phyloP scores from a whole-genome alignment of 768 basidiomycete genomes.

The Termitomyces sp. region DNA sequence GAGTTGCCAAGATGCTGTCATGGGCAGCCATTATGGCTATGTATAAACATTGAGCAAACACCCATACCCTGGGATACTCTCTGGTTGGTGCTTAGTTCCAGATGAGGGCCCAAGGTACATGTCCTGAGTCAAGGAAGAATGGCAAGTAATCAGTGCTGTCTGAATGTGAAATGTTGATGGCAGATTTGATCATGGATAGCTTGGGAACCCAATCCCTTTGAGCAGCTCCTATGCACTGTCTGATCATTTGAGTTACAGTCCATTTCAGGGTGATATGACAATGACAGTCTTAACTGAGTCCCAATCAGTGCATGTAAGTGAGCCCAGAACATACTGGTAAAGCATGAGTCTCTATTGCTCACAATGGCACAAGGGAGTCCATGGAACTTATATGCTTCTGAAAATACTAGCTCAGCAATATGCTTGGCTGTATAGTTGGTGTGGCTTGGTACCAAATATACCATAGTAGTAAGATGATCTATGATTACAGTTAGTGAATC shows the following conservation, averaged over 20 bases:
- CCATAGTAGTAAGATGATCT: background rate
- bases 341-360: background rate
- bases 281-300: background rate
- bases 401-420: background rate
- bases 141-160: background rate
- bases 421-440: background rate
- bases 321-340: background rate
- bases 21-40: too few species aligned
- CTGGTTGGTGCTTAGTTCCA: background rate
- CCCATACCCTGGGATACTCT: too few species aligned
- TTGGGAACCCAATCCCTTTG: background rate
- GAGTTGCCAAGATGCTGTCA: too few species aligned
- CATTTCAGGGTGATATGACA: background rate
- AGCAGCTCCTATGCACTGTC: background rate
- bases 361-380: background rate
- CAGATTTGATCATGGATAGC: background rate
- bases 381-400: background rate
- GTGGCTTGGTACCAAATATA: background rate
- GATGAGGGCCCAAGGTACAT: background rate
- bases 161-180: background rate
- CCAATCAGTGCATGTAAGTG: background rate
- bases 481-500: background rate
- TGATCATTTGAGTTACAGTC: background rate
- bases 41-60: too few species aligned
- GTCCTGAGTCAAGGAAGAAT: background rate